A percentile compares a stretch with the other conserved stretches of the same genome.
These are phyloP conservation scores for Verbascum thapsus DNA, from an alignment of 257 asterid genomes.

Conservation along the genomic window DNA sequence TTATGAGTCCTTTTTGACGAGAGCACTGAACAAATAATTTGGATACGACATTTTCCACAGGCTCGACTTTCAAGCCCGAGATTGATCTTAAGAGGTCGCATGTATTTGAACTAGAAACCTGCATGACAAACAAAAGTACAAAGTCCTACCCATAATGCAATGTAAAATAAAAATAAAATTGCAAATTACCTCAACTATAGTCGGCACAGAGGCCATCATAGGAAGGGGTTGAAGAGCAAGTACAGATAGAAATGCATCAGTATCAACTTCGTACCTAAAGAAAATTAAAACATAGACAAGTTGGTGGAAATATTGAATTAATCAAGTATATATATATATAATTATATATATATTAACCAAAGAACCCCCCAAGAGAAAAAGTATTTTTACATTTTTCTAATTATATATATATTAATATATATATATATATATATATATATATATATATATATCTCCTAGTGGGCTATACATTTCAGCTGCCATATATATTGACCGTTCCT, in stretches of 20 bases:
- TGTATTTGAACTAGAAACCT: constrained; percentile 91
- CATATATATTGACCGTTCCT: constrained; percentile 1
- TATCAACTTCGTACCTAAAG: constrained; percentile 83
- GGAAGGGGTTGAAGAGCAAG: constrained; percentile 95
- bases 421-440: too few species aligned
- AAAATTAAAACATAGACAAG: constrained; percentile 22
- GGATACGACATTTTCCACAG: constrained; percentile 86
- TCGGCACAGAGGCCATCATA: constrained; percentile 74
- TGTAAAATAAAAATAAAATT: neutral
- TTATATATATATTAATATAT: neutral
- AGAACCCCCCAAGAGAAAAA: constrained; percentile 1
- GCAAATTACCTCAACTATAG: constrained; percentile 91
- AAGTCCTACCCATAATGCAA: constrained; percentile 15
- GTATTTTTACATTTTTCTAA: neutral
- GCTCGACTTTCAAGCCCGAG: constrained; percentile 87
- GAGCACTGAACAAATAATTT: constrained; percentile 98
- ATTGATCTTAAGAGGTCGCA: constrained; percentile 84
- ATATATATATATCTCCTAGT: neutral
- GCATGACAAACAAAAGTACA: constrained; percentile 36
- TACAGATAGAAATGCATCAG: constrained; percentile 93
- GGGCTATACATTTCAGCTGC: neutral
- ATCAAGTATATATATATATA: neutral
- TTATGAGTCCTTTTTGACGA: constrained; percentile 92
- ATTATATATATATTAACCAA: neutral
- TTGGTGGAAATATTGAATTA: neutral